A percentile compares a stretch with the other conserved stretches of the same genome.
phyloP scores from a whole-genome alignment of 164 flowering plant genomes.

The Akebia trifoliata region DNA sequence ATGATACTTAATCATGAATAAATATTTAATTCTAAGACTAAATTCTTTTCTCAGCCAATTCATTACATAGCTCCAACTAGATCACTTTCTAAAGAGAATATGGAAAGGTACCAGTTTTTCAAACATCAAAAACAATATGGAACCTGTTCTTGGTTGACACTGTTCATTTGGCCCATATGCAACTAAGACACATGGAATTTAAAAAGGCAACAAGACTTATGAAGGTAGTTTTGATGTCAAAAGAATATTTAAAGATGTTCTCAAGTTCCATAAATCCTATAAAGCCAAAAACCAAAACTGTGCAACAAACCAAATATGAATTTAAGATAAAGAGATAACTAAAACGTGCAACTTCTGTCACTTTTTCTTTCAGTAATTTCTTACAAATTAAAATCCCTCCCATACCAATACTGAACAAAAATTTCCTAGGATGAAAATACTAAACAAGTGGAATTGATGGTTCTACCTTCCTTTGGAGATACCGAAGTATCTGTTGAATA shows the following conservation, averaged over 20 bases:
- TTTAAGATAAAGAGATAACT: neutral
- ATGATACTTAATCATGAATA: too few species aligned
- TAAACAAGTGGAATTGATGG: conserved; percentile 3
- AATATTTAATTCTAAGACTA: too few species aligned
- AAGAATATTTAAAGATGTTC: neutral
- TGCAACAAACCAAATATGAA: neutral
- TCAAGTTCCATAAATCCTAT: neutral
- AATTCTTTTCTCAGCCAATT: too few species aligned
- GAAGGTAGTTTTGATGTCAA: too few species aligned
- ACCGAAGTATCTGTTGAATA: conserved; percentile 48
- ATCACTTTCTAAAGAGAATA: too few species aligned
- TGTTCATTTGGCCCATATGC: too few species aligned
- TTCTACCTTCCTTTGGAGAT: conserved; percentile 56
- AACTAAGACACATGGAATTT: too few species aligned
- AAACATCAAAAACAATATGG: too few species aligned
- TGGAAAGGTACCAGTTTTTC: too few species aligned
- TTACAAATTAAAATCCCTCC: neutral
- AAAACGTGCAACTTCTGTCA: neutral
- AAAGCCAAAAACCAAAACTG: neutral
- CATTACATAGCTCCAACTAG: too few species aligned
- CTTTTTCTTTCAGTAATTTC: neutral
- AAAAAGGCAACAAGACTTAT: too few species aligned
- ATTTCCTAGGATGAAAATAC: neutral
- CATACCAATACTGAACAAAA: neutral
- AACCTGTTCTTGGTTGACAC: too few species aligned